Evolutionary conservation across 495 filamentous ascomycete genomes (phyloP).

Genomic region (Pyronema domesticum): DNA sequence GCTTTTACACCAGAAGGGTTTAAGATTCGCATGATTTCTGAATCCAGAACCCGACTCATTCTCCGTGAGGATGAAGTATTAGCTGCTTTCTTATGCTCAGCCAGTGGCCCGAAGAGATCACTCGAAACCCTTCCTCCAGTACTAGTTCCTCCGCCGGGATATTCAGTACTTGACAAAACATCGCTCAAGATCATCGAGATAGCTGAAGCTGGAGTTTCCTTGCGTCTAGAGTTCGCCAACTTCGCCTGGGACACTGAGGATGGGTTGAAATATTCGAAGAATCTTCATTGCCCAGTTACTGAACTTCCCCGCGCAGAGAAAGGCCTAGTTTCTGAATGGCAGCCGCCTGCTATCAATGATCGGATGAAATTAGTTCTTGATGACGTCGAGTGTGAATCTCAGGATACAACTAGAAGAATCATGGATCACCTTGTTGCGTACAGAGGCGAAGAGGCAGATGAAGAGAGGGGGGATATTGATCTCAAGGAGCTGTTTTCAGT

Average conservation of each 20-base stretch:
- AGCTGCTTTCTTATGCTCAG: not conserved
- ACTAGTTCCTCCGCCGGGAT: not conserved
- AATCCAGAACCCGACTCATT: not conserved
- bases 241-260: not conserved
- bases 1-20: not conserved
- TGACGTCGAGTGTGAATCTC: not conserved
- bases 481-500: too few species aligned
- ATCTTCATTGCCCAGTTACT: not conserved
- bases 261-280: not conserved
- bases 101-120: not conserved
- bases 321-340: not conserved
- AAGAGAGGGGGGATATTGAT: not conserved
- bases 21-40: not conserved
- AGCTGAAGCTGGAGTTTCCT: not conserved
- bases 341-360: not conserved
- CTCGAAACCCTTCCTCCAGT: not conserved
- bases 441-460: not conserved
- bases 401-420: not conserved
- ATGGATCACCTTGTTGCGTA: not conserved
- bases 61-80: not conserved
- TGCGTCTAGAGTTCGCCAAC: not conserved
- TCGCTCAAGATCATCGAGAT: not conserved
- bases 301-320: too few species aligned
- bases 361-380: not conserved
- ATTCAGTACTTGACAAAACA: not conserved